Conservation (phyloP, 2,329 filamentous ascomycete genomes). For the Escovopsis weberi region DNA sequence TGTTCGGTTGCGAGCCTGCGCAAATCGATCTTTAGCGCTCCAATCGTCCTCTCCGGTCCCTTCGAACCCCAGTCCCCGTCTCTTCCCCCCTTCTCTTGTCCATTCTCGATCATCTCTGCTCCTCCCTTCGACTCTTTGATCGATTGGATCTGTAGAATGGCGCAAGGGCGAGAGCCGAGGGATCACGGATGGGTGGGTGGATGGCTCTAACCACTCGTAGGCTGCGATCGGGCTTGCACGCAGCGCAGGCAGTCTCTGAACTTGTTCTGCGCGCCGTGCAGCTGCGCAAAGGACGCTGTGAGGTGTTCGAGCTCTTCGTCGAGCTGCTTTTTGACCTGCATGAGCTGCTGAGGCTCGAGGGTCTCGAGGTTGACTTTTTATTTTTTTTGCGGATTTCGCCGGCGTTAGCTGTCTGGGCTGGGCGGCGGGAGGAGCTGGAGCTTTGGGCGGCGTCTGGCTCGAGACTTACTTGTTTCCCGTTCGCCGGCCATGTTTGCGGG, state of each 20-base stretch:
- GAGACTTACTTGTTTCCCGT: conserved; percentile 18
- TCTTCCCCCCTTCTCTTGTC: too few relatives aligned
- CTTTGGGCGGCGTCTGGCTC: neutral
- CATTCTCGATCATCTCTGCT: too few relatives aligned
- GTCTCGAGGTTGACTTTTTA: conserved; percentile 48
- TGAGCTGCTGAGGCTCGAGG: conserved; percentile 73
- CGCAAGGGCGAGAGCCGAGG: too few relatives aligned
- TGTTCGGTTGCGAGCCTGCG: conserved; percentile 24
- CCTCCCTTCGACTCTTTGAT: too few relatives aligned
- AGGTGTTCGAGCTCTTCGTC: conserved; percentile 94
- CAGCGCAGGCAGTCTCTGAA: conserved; percentile 81
- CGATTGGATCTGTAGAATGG: too few relatives aligned
- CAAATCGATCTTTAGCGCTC: neutral
- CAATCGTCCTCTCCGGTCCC: neutral
- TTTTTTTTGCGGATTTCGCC: neutral
- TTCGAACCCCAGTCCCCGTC: neutral
- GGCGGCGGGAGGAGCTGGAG: neutral
- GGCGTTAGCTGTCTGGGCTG: neutral
- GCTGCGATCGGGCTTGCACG: conserved; percentile 36
- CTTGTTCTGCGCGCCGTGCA: conserved; percentile 78
- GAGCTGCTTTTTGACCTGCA: conserved; percentile 86
- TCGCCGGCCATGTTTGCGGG: conserved; percentile 17
- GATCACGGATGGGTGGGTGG: too few relatives aligned
- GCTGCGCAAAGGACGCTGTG: conserved; percentile 74
- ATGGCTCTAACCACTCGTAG: conserved; percentile 15